Evolutionary conservation across 2,329 filamentous ascomycete genomes (phyloP).

Genomic region (Pestalotiopsis sp.): DNA sequence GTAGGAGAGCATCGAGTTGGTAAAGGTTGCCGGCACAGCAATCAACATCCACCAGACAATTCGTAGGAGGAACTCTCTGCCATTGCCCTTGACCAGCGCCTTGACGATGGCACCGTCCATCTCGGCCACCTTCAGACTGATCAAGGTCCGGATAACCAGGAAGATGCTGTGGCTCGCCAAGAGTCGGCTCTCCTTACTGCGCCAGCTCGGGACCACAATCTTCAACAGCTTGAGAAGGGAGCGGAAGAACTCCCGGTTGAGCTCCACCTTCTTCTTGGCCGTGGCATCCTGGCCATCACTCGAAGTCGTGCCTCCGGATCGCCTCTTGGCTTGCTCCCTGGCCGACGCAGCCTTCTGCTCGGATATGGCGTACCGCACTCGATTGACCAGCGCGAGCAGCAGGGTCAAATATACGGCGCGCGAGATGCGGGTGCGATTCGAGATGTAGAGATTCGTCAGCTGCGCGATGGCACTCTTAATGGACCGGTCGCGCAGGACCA

Average conservation of each 20-base stretch:
- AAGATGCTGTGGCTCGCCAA: constrained; percentile 93
- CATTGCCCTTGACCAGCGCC: constrained; percentile 86
- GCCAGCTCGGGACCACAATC: constrained; percentile 90
- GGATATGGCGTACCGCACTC: constrained; percentile 86
- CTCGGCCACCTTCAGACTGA: constrained; percentile 94
- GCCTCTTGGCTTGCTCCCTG: constrained; percentile 63
- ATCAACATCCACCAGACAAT: constrained; percentile 99
- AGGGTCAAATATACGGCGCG: constrained; percentile 83
- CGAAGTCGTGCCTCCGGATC: constrained; percentile 52
- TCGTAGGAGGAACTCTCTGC: constrained; percentile 83
- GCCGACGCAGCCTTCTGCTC: constrained; percentile 87
- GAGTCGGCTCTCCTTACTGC: constrained; percentile 83
- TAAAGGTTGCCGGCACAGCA: constrained; percentile 93
- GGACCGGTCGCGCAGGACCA: constrained; percentile 65
- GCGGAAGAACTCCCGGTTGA: constrained; percentile 82
- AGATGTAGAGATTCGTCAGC: constrained; percentile 73
- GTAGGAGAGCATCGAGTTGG: constrained; percentile 98
- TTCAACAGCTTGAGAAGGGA: constrained; percentile 76
- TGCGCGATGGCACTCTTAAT: constrained; percentile 67
- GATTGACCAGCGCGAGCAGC: constrained; percentile 78
- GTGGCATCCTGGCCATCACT: constrained; percentile 33
- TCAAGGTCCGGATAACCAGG: constrained; percentile 84
- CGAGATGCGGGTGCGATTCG: constrained; percentile 80
- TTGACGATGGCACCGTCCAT: constrained; percentile 94
- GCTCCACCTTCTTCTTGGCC: constrained; percentile 73